A percentile compares a stretch with the other conserved stretches of the same genome.
Conservation (phyloP, 2,329 filamentous ascomycete genomes). For the Pseudogymnoascus sp. region DNA sequence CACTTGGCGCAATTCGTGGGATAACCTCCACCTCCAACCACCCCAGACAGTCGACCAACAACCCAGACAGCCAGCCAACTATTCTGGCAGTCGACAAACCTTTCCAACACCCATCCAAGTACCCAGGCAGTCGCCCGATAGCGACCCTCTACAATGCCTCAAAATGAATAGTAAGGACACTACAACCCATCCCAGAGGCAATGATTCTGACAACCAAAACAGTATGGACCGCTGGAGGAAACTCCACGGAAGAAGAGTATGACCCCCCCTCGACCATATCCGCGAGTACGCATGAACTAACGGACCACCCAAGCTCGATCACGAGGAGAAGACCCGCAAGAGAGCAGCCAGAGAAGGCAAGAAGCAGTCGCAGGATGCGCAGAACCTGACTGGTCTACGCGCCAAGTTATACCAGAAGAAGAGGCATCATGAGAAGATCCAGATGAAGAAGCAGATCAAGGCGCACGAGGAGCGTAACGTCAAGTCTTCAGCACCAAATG, state of each 20-base stretch:
- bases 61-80: conserved; percentile 1
- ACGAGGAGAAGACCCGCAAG: conserved; percentile 85
- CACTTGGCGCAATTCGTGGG: conserved; percentile 8
- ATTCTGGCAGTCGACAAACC: background rate
- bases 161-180: conserved; percentile 7
- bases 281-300: background rate
- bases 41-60: background rate
- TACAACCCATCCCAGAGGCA: background rate
- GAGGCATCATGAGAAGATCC: conserved; percentile 90
- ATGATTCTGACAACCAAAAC: conserved; percentile 3
- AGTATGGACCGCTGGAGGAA: conserved; percentile 9
- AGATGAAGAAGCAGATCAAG: conserved; percentile 87
- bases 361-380: conserved; percentile 75
- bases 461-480: conserved; percentile 90
- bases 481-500: conserved; percentile 69
- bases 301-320: conserved; percentile 47
- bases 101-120: background rate
- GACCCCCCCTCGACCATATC: background rate
- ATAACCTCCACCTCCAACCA: conserved; percentile 5
- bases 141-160: conserved; percentile 1
- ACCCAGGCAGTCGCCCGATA: background rate
- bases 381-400: conserved; percentile 80
- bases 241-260: conserved; percentile 9
- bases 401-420: conserved; percentile 89
- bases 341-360: conserved; percentile 77